phyloP scores from a whole-genome alignment of 768 basidiomycete genomes.

The Suillus decipiens region DNA sequence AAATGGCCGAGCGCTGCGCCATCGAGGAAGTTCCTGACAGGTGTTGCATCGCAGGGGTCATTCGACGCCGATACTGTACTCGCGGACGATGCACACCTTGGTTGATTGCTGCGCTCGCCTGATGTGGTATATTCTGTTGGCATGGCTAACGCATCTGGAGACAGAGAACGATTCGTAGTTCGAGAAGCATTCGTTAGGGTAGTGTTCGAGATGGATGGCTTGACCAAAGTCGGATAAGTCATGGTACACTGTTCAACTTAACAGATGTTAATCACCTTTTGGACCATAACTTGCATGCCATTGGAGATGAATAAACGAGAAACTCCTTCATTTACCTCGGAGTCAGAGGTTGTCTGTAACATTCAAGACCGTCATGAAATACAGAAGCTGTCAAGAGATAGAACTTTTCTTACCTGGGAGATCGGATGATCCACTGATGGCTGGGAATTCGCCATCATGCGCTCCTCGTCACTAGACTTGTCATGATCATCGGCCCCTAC shows the following conservation, averaged over 20 bases:
- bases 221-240: not conserved
- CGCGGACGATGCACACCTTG: not conserved
- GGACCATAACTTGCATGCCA: not conserved
- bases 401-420: not conserved
- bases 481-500: not conserved
- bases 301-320: not conserved
- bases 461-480: not conserved
- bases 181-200: not conserved
- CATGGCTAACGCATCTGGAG: not conserved
- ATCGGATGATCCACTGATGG: not conserved
- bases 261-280: not conserved
- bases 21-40: conserved; percentile 6
- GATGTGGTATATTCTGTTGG: too few species aligned
- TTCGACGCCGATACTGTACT: not conserved
- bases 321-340: not conserved
- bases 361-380: not conserved
- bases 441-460: not conserved
- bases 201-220: not conserved
- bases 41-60: not conserved
- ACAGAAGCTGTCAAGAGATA: not conserved
- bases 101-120: not conserved
- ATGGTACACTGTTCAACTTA: not conserved
- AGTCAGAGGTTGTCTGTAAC: not conserved
- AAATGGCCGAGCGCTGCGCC: conserved; percentile 3
- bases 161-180: not conserved